Base-by-base conservation (phyloP, 768 basidiomycete species). In the Pulveroboletus sp. region DNA sequence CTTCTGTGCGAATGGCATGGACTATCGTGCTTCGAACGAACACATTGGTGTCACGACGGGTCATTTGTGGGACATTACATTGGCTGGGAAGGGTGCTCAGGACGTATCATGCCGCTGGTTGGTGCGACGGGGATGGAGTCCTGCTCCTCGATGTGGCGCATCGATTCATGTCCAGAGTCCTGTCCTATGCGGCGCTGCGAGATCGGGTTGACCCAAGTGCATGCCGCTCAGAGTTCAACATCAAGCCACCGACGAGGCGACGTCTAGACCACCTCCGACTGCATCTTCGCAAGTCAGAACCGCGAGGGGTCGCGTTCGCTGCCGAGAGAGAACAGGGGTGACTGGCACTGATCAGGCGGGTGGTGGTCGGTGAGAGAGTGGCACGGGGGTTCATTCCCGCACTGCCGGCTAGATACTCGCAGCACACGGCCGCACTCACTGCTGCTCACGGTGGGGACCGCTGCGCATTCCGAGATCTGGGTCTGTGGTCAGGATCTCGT, bases 191-290 rank as follows among this genome's bases (percentile, higher is more conserved):
- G 21, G 3, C 21, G 21, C 21, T 21, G 21, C 21, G 21, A 21
- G 21, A 21, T 21, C 3, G 21, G 21, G 21, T 21, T 21, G 21
- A 21, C 21, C 21, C 21, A 21, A 21, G 21, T 21, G 2, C 21
- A 21, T 21, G 21, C 21, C 21, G 21, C 21, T 21, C 21, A 2
- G 21, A 3, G 21, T 21, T 21, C 21, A 21, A 21, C 21, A 61
- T 62, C 61, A 62, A 62, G 63, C 63, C 63, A 56, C 60, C 30
- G 65, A 64, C 46, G 62, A 51, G 61, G 55, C 46, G 36, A 46
- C 39, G 46, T 11, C 62, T 39, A 47, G 59, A 39, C 44, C 27
- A n/a, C 2, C 3, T 32, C 57, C n/a, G 44, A 28, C 12, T 31
- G 38, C 21, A 39, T 3, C 21, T 21, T 2, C 21, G 21, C 21